Evolutionary conservation across 2,329 filamentous ascomycete genomes (phyloP), one percentile per base, ranked within the genome.

Genomic region (Alternaria metachromatica): DNA sequence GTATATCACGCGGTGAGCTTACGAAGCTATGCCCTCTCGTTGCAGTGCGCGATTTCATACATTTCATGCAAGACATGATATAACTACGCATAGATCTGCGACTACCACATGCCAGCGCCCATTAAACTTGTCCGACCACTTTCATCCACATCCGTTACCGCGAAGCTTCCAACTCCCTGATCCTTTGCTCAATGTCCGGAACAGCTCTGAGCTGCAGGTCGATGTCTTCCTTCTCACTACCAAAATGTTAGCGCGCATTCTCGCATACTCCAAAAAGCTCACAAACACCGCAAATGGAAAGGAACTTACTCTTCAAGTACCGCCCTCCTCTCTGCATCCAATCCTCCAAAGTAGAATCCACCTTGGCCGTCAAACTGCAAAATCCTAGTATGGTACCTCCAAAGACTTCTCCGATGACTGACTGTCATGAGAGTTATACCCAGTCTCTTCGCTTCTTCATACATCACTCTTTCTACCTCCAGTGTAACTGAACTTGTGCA

Each of bases 351-450:
- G 37, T 97, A 88, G 74, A 92, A 97, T 55, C 93, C 86, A 0
- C 96, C 96, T 80, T 97, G 93, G 0, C 96, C 96, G 80, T 98
- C 95, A 78, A 99, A 99, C 80, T 99, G 96, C 76, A 99, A 81
- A 64, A 99, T 98, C 80, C 91, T 91, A 70, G 89, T 91, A 80
- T 99, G 96, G 80, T 99, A 98, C 80, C 96, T 94, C 96, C 96
- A 99, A 72, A 99, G 81, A 82, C 93, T 97, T 66, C 94, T 85
- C 9, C 96, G 86, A 80, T 99, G 96, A 68, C 90, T 94, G 23
- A 99, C 96, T 0, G 96, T 99, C 93, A 99, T 97, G 67, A 99
- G 86, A 0, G 96, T 98, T 73, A 97, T 96, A 4, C 93, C 94
- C 18, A 97, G 82, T 18, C 88, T 86, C 85, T 99, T 98, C 55